phyloP scores from a whole-genome alignment of 805 yeast species.

The Ogataea trehalophila region DNA sequence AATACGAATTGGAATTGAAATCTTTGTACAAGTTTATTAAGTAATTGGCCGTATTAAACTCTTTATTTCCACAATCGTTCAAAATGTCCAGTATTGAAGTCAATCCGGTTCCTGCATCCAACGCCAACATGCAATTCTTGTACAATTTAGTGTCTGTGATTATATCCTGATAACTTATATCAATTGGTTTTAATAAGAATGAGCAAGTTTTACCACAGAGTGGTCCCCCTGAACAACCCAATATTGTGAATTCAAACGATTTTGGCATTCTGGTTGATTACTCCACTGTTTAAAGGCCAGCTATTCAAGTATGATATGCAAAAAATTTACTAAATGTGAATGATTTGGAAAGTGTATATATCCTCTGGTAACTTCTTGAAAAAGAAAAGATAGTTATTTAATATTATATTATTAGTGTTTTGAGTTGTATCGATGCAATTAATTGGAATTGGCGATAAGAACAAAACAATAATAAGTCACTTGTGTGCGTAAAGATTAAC shows the following conservation, averaged over 20 bases:
- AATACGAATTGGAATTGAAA: too few species aligned
- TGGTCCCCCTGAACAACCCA: slow-evolving; percentile 88
- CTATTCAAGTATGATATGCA: too few species aligned
- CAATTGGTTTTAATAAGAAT: slow-evolving; percentile 55
- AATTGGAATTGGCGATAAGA: too few species aligned
- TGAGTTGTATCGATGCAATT: too few species aligned
- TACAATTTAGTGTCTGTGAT: slow-evolving; percentile 13
- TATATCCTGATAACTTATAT: slow-evolving; percentile 36
- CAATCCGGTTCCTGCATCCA: slow-evolving; percentile 81
- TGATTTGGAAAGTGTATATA: too few species aligned
- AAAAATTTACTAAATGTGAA: too few species aligned
- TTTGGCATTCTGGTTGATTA: background rate
- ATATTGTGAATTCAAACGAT: slow-evolving; percentile 53
- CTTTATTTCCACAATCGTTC: slow-evolving; percentile 4
- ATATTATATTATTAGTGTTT: too few species aligned
- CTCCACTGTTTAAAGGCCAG: too few species aligned
- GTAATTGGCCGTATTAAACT: slow-evolving; percentile 4
- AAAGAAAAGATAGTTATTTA: too few species aligned
- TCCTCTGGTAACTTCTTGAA: too few species aligned
- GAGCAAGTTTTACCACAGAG: slow-evolving; percentile 66
- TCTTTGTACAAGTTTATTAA: slow-evolving; percentile 15
- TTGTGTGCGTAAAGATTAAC: too few species aligned
- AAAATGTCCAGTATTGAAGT: slow-evolving; percentile 43
- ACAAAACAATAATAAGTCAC: too few species aligned
- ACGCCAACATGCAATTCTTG: slow-evolving; percentile 41